Conservation (phyloP, 2,329 filamentous ascomycete genomes). For the Biscogniauxia mediterranea region DNA sequence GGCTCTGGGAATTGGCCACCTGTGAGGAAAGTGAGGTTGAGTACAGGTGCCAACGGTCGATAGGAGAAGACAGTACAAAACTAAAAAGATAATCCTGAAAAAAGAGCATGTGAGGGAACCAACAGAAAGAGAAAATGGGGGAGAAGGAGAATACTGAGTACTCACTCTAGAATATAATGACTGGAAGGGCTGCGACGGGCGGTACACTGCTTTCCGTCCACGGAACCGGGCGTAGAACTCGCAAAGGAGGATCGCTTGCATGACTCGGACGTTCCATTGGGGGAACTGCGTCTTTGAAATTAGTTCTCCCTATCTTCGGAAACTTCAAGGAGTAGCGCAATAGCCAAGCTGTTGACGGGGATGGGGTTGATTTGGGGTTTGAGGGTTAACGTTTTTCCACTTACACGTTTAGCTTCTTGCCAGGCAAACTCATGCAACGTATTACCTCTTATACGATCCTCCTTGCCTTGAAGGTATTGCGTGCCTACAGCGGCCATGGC, state of each 20-base stretch:
- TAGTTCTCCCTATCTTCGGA: conserved; percentile 7
- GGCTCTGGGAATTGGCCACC: conserved; percentile 38
- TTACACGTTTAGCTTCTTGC: conserved; percentile 50
- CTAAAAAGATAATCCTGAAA: conserved; percentile 35
- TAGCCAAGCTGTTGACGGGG: not conserved
- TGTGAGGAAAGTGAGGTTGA: conserved; percentile 37
- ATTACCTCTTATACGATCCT: conserved; percentile 49
- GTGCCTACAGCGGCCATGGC: conserved; percentile 59
- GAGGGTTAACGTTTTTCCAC: conserved; percentile 24
- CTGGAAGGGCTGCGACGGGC: conserved; percentile 49
- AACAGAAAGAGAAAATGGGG: conserved; percentile 21
- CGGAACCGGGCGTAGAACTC: conserved; percentile 56
- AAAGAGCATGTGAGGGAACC: conserved; percentile 32
- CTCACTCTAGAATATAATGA: conserved; percentile 55
- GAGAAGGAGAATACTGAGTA: conserved; percentile 35
- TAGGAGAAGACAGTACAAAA: conserved; percentile 33
- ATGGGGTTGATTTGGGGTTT: not conserved
- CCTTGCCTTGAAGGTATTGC: conserved; percentile 47
- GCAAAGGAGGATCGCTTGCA: conserved; percentile 55
- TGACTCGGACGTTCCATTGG: conserved; percentile 49
- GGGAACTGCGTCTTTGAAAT: conserved; percentile 37
- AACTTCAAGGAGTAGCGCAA: not conserved
- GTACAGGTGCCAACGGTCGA: conserved; percentile 31
- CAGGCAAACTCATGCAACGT: conserved; percentile 51
- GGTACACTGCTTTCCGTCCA: conserved; percentile 47